Conservation (phyloP, 257 asterid species). For the Nicotiana undulata region DNA sequence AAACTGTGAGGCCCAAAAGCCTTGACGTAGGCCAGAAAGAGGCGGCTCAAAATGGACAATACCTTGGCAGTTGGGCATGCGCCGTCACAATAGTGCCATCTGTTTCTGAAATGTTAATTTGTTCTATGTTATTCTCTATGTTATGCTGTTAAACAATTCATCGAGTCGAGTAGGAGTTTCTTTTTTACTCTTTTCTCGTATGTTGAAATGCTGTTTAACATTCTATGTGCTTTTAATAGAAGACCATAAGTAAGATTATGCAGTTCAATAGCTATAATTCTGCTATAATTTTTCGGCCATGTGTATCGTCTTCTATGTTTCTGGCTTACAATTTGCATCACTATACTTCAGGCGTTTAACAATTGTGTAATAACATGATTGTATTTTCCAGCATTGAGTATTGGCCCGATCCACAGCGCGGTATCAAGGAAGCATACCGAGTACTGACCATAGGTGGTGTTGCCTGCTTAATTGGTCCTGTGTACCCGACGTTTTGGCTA, state of each 20-base stretch:
- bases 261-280: not conserved
- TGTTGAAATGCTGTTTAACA: not conserved
- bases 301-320: not conserved
- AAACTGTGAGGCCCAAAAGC: too few relatives aligned
- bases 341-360: not conserved
- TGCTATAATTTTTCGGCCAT: not conserved
- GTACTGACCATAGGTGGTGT: constrained; percentile 29
- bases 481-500: constrained; percentile 39
- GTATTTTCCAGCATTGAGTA: constrained; percentile 30
- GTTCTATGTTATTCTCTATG: not conserved
- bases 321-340: too few relatives aligned
- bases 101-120: not conserved
- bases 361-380: not conserved
- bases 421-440: constrained; percentile 39
- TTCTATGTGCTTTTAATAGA: not conserved
- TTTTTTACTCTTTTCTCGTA: not conserved
- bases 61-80: too few relatives aligned
- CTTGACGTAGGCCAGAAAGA: too few relatives aligned
- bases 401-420: constrained; percentile 48
- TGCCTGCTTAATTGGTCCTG: constrained; percentile 40
- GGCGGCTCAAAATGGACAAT: too few relatives aligned
- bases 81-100: too few relatives aligned
- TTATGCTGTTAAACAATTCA: not conserved
- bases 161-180: not conserved
- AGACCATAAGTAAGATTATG: not conserved